phyloP scores from a whole-genome alignment of 495 filamentous ascomycete species.

The Penicillium paxilli region DNA sequence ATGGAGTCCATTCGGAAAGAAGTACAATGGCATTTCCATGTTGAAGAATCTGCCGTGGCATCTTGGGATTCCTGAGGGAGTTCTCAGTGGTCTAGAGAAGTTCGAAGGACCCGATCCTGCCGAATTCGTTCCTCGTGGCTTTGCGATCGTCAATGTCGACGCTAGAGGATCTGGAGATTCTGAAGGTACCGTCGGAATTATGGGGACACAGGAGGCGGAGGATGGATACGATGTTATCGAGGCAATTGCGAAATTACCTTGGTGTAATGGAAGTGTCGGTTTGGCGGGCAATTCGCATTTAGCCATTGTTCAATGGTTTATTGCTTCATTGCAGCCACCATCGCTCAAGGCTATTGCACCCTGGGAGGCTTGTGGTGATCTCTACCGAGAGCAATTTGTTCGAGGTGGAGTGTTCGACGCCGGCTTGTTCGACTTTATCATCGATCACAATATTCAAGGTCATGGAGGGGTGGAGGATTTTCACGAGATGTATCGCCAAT shows the following conservation, averaged over 20 bases:
- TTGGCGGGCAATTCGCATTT: constrained; percentile 31
- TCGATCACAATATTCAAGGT: constrained; percentile 4
- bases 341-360: constrained; percentile 41
- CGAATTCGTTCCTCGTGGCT: constrained; percentile 38
- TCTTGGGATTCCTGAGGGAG: constrained; percentile 15
- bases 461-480: constrained; percentile 30
- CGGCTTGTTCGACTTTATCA: constrained; percentile 11
- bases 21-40: constrained; percentile 17
- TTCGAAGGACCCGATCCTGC: constrained; percentile 48
- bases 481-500: constrained; percentile 14
- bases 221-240: constrained; percentile 24
- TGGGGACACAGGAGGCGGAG: constrained; percentile 39
- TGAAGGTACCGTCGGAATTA: constrained; percentile 33
- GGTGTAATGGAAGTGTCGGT: constrained; percentile 24
- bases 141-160: constrained; percentile 43
- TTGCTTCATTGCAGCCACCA: constrained; percentile 36
- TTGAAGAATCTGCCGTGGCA: constrained; percentile 8
- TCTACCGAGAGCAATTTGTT: constrained; percentile 33
- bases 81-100: constrained; percentile 25
- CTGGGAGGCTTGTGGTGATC: constrained; percentile 40
- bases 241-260: constrained; percentile 14
- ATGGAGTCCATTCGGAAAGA: constrained; percentile 38
- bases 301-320: constrained; percentile 39
- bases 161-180: constrained; percentile 34
- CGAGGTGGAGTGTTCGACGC: constrained; percentile 49